Evolutionary conservation across 164 flowering plant species (phyloP), one percentile per base, ranked within the genome.

Genomic region (Berberis thunbergii): DNA sequence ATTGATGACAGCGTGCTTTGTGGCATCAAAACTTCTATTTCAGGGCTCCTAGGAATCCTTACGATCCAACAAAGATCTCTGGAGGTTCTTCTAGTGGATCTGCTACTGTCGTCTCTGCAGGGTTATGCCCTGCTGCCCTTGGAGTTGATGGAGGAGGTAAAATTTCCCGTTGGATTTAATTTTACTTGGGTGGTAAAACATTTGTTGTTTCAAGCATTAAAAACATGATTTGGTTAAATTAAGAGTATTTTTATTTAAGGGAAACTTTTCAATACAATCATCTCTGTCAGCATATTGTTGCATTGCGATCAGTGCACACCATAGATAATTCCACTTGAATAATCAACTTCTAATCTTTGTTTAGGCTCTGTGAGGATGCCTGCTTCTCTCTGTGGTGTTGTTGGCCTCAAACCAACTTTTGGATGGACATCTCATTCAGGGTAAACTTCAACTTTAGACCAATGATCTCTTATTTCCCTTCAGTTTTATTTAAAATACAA

Each of bases 21-120:
- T 26, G 26, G 26, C 26, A 26, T 26, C 26, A 26, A 26, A 26
- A 26, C 26, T 26, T 26, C 26, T 26, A 57, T 13, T 72, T 13
- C 64, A 93, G 98, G 74, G 78, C 76, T 54, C 64, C 87, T 54
- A 81, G 89, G 73, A 94, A 94, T 79, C 98, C 98, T 64, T 84
- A 87, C 68, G 70, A 86, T 68, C 64, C 65, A 43, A 75, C 64
- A 49, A 86, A 49, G 74, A 73, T 90, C 39, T 3, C 91, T 6
- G 98, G 98, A 55, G 98, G 97, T 54, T 94, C 98, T 65, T 94
- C 98, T 45, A 82, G 97, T 79, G 98, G 97, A 59, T 94, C 98
- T 73, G 98, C 97, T 54, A 86, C 98, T 7, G 89, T 88, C 56
- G 98, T 90, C 7, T 74, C 89, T 72, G 87, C 97, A 69, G 97